Base-by-base conservation (phyloP, 2,329 filamentous ascomycete genomes). In the Penicillium sp. region DNA sequence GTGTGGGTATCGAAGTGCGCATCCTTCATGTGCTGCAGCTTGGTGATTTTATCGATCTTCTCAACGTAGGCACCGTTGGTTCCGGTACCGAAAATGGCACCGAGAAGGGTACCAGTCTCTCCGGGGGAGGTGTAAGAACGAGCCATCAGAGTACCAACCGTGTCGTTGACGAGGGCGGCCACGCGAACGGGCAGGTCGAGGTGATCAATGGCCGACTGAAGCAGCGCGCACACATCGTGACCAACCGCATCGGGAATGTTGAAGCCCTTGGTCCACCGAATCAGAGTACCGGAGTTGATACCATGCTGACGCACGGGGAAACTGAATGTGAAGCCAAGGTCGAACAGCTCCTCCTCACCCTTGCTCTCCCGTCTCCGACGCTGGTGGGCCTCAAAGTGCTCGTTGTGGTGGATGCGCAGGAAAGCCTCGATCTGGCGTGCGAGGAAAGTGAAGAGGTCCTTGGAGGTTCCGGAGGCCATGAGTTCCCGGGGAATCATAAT, bases 181-280 rank as follows among this genome's bases (percentile, higher is more conserved):
- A 99, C 95, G 70, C 89, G 91, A 59, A 99, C 93, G 0, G 95
- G 95, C 7, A 99, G 85, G 58, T 87, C 82, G 39, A 97, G 85
- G 59, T 86, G 86, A 77, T 98, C 92, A 68, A 99, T 93, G 76
- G 97, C 95, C 21, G 81, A 80, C 77, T 99, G 95, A 35, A 99
- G 83, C 61, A 99, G 80, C 43, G 87, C 88, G 75, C 95, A 99
- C 31, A 99, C 93, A 74, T 99, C 95, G 77, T 97, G 90, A 67
- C 93, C 95, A 57, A 99, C 77, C 1, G 93, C 91, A 72, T 98
- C 95, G n/a, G 88, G 85, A 65, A 99, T 98, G 72, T 98, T 92
- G 73, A 97, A 99, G 52, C 95, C 95, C 81, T 99, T 99, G 57
- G 95, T 99, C 95, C 95, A 99, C 67, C 95, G 88, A 77, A 97